These are phyloP conservation scores for Calycina herbarum DNA, from an alignment of 2,329 filamentous ascomycete species.

Conservation along the genomic window DNA sequence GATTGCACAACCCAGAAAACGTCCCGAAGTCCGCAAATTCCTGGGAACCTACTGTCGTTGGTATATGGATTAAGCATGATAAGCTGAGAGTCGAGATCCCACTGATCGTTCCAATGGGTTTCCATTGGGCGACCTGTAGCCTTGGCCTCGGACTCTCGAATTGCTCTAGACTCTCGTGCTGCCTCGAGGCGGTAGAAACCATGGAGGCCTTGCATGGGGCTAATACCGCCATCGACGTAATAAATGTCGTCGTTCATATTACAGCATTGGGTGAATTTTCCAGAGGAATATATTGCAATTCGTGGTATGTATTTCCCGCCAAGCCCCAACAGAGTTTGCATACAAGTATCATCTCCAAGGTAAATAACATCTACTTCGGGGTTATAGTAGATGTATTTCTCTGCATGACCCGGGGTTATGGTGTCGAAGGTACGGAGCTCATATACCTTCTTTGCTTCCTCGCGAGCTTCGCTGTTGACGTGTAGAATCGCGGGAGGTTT, in stretches of 20 bases:
- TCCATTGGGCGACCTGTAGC: not conserved
- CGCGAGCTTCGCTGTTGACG: constrained; percentile 1
- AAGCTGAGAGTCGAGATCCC: not conserved
- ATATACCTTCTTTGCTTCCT: constrained; percentile 6
- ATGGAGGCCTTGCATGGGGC: constrained; percentile 15
- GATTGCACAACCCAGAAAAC: constrained; percentile 14
- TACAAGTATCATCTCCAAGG: constrained; percentile 19
- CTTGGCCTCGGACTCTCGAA: not conserved
- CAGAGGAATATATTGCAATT: constrained; percentile 12
- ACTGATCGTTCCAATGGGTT: not conserved
- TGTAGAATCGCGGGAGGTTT: not conserved
- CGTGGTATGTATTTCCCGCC: not conserved
- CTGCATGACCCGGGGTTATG: not conserved
- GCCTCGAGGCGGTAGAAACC: constrained; percentile 10
- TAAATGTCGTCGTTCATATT: not conserved
- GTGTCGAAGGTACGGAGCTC: constrained; percentile 3
- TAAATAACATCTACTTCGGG: constrained; percentile 14
- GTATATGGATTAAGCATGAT: not conserved
- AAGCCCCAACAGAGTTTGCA: not conserved
- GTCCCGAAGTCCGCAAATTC: constrained; percentile 14
- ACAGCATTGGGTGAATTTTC: constrained; percentile 12
- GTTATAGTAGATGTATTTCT: constrained; percentile 15
- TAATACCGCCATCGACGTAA: constrained; percentile 13
- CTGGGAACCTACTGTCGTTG: not conserved
- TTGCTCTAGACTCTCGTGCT: not conserved